phyloP scores from a whole-genome alignment of 495 filamentous ascomycete species.

The Oidiodendron maius region DNA sequence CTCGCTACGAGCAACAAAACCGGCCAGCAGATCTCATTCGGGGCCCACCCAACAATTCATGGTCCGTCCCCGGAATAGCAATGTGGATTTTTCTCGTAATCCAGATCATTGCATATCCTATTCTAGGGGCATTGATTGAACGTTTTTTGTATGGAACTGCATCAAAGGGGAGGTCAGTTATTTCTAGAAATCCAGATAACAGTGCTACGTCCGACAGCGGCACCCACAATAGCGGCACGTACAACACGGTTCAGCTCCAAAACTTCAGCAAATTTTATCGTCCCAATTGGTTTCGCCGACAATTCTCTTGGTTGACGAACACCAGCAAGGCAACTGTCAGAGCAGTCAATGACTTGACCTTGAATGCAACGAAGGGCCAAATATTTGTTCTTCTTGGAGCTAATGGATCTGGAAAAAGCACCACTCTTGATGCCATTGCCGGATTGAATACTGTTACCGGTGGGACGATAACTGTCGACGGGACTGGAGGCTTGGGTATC shows the following conservation, averaged over 20 bases:
- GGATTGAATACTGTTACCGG: conserved; percentile 66
- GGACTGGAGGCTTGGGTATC: conserved; percentile 72
- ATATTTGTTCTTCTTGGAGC: conserved; percentile 79
- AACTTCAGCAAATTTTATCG: conserved; percentile 72
- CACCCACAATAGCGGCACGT: too few species aligned
- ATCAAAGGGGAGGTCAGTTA: conserved; percentile 37
- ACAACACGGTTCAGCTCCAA: conserved; percentile 56
- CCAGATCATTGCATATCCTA: conserved; percentile 67
- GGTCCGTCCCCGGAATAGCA: conserved; percentile 56
- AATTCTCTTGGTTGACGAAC: conserved; percentile 26
- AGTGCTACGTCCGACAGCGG: too few species aligned
- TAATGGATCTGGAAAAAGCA: conserved; percentile 83
- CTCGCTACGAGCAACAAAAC: conserved; percentile 56
- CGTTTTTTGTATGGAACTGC: conserved; percentile 68
- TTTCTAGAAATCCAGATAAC: neutral
- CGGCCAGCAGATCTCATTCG: conserved; percentile 48
- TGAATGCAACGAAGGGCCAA: conserved; percentile 64
- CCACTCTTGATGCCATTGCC: conserved; percentile 79
- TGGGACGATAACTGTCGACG: conserved; percentile 66
- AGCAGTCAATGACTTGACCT: conserved; percentile 63
- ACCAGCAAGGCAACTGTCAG: conserved; percentile 52
- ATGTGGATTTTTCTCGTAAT: conserved; percentile 64
- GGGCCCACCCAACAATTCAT: conserved; percentile 50
- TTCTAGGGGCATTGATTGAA: conserved; percentile 68
- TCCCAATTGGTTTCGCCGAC: conserved; percentile 55